Conservation (phyloP, 2,329 filamentous ascomycete species). For the Phialocephala sp. region DNA sequence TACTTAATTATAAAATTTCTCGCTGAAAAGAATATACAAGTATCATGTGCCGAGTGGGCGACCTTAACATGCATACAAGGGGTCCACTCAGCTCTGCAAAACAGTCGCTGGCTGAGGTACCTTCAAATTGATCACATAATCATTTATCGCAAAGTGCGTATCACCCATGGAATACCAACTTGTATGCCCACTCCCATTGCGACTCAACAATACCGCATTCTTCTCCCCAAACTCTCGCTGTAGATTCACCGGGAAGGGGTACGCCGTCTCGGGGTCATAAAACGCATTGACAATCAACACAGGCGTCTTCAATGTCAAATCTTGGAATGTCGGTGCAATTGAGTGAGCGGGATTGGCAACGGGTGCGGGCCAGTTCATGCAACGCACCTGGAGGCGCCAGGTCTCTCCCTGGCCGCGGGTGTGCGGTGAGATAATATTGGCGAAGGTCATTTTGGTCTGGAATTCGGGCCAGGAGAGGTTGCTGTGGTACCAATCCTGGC, state of each 20-base stretch:
- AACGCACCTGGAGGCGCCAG: conserved; percentile 46
- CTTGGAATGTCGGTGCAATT: neutral
- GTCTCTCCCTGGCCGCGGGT: conserved; percentile 44
- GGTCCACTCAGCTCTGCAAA: conserved; percentile 3
- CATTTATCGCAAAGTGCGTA: conserved; percentile 42
- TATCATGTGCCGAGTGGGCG: neutral
- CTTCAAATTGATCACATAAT: conserved; percentile 45
- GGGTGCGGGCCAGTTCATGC: conserved; percentile 34
- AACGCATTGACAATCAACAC: conserved; percentile 48
- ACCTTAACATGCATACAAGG: neutral
- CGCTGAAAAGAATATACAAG: neutral
- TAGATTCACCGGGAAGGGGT: conserved; percentile 46
- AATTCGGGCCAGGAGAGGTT: neutral
- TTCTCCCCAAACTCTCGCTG: conserved; percentile 21
- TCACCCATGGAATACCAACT: conserved; percentile 44
- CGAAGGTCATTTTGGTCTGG: conserved; percentile 32
- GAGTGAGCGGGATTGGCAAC: conserved; percentile 7
- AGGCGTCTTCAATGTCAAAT: conserved; percentile 35
- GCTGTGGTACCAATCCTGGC: conserved; percentile 5
- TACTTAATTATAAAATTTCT: neutral
- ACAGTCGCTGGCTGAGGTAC: conserved; percentile 40
- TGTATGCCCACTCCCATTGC: conserved; percentile 49
- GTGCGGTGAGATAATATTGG: conserved; percentile 44
- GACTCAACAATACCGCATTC: conserved; percentile 45
- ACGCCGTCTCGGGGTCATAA: conserved; percentile 49